phyloP scores from a whole-genome alignment of 1,139 yeast genomes.

The Komagataea norvegica region DNA sequence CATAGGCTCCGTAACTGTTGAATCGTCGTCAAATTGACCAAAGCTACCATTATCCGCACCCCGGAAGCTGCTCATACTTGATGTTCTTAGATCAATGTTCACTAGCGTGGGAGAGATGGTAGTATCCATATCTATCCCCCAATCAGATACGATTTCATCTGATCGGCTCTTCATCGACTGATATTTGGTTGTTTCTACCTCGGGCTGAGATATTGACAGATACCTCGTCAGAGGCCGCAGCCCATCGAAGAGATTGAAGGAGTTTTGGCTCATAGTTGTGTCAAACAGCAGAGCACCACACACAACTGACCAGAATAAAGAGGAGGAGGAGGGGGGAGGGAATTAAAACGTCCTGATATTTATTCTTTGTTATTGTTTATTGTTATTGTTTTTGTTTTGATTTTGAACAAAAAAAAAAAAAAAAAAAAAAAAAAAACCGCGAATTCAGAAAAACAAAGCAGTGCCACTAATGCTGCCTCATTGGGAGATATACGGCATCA shows the following conservation, averaged over 20 bases:
- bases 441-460: slow-evolving; percentile 1
- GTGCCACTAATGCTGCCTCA: neutral
- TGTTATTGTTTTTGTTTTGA: slow-evolving; percentile 2
- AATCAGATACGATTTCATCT: slow-evolving; percentile 19
- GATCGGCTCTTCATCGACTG: slow-evolving; percentile 7
- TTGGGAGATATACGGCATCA: neutral
- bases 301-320: too few relatives aligned
- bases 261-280: slow-evolving; percentile 15
- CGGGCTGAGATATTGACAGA: slow-evolving; percentile 13
- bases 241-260: slow-evolving; percentile 19
- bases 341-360: too few relatives aligned
- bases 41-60: neutral
- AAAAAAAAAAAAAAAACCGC: slow-evolving; percentile 1
- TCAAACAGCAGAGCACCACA: too few relatives aligned
- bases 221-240: slow-evolving; percentile 23
- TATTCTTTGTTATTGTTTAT: slow-evolving; percentile 1
- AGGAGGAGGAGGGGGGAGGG: too few relatives aligned
- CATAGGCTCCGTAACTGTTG: slow-evolving; percentile 7
- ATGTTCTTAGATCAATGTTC: slow-evolving; percentile 12
- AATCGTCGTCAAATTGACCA: slow-evolving; percentile 10
- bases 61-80: neutral
- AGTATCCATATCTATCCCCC: slow-evolving; percentile 23
- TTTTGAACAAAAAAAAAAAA: neutral
- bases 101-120: slow-evolving; percentile 25
- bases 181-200: slow-evolving; percentile 1